These are phyloP conservation scores for Wallacemonas sp. DNA, from an alignment of 208 protist species.

Conservation along the genomic window DNA sequence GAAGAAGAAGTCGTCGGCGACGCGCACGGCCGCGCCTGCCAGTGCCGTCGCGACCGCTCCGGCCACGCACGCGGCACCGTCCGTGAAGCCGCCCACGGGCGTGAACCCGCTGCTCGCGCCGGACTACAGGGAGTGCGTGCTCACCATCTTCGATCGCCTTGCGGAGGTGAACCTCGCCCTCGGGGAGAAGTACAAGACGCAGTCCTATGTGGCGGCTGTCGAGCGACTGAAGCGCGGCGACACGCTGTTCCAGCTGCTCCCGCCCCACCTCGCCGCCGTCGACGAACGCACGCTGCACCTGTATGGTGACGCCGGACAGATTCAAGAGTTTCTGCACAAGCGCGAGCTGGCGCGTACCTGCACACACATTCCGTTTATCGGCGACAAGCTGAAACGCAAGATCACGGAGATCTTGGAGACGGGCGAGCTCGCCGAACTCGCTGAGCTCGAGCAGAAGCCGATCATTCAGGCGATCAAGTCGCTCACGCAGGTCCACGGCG, in stretches of 20 bases:
- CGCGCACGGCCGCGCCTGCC: neutral
- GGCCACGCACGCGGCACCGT: neutral
- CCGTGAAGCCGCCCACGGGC: neutral
- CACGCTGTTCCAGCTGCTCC: slow-evolving; percentile 63
- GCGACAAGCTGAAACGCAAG: slow-evolving; percentile 72
- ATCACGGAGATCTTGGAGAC: slow-evolving; percentile 81
- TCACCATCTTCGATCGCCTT: slow-evolving; percentile 78
- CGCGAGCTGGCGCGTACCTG: slow-evolving; percentile 20
- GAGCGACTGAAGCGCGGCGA: slow-evolving; percentile 69
- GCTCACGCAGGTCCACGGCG: slow-evolving; percentile 83
- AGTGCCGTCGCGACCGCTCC: neutral
- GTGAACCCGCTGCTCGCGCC: slow-evolving; percentile 50
- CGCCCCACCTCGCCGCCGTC: slow-evolving; percentile 67
- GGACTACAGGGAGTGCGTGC: slow-evolving; percentile 76
- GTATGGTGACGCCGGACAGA: slow-evolving; percentile 25
- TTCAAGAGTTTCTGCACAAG: slow-evolving; percentile 40
- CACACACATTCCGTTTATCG: slow-evolving; percentile 43
- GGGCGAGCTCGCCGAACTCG: slow-evolving; percentile 73
- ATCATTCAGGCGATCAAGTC: slow-evolving; percentile 77
- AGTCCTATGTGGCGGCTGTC: slow-evolving; percentile 59
- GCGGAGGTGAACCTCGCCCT: slow-evolving; percentile 79
- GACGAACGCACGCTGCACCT: slow-evolving; percentile 39
- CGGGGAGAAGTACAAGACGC: slow-evolving; percentile 77
- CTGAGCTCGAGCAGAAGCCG: slow-evolving; percentile 65
- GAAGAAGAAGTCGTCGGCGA: neutral